Evolutionary conservation across 306 rosid genomes (phyloP).

Genomic region (Malus orientalis): DNA sequence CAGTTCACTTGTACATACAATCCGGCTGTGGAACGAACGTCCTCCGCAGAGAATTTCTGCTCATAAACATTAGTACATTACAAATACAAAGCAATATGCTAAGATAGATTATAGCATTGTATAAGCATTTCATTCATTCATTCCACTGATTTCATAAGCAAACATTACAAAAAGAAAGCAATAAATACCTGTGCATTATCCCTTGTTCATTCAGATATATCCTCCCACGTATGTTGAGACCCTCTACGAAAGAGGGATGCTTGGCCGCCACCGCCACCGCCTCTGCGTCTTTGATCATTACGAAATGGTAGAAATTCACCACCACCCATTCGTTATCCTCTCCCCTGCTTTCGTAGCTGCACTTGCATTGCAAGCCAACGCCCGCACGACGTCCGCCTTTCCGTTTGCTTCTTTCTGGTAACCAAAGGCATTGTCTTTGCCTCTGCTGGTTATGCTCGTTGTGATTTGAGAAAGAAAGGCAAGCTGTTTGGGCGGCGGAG

Average conservation of each 20-base stretch:
- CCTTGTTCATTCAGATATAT: conserved; percentile 80
- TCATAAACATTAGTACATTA: neutral
- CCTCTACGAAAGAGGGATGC: conserved; percentile 64
- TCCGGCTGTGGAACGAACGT: neutral
- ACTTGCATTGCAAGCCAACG: neutral
- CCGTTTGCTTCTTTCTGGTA: neutral
- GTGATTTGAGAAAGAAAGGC: neutral
- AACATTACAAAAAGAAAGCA: neutral
- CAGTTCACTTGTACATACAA: neutral
- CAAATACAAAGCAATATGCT: neutral
- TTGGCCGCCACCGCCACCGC: conserved; percentile 45
- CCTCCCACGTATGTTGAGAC: conserved; percentile 65
- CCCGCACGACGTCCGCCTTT: neutral
- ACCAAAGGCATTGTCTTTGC: neutral
- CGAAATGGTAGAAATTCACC: conserved; percentile 73
- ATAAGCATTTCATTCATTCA: neutral
- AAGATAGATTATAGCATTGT: neutral
- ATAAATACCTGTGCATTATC: conserved; percentile 83
- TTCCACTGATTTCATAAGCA: neutral
- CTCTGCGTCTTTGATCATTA: conserved; percentile 50
- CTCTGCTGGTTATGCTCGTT: neutral
- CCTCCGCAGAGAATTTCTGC: neutral
- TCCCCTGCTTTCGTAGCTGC: neutral
- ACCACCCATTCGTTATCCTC: conserved; percentile 45
- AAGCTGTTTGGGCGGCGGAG: neutral